Base-by-base conservation (phyloP, 257 asterid genomes). In the Buddleja alternifolia region DNA sequence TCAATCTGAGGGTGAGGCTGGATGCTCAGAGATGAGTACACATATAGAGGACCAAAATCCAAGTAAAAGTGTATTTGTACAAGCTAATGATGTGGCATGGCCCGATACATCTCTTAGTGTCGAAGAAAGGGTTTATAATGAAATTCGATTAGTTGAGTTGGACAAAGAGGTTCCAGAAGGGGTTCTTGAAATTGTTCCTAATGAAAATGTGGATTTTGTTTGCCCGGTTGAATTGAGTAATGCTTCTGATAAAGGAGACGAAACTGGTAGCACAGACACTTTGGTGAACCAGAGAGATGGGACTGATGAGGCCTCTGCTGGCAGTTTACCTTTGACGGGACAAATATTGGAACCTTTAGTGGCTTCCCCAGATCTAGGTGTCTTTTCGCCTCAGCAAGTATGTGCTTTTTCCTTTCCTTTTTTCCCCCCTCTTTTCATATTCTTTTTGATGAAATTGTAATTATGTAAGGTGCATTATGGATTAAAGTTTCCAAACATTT, bases 351-450 rank as follows among this genome's bases (percentile, higher is more conserved):
- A 64, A 55, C 71, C 75, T 58, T 29, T 25, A 10, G 2, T 29
- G 5, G 71, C 75, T 71, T 47, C 70, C 34, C 56, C 64, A 48
- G 55, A 78, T 75, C 66, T 14, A 71, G 14, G 32, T 70, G 75
- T 39, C 65, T 55, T 55, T 20, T 55, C 55, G 76, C 73, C 62
- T 12, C 76, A 23, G 21, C 73, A 53, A 53, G 88, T 87, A 82
- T 56, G 82, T 29, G 5, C 34, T 2, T 29, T 29, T 29, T 2
- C 34, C 2, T 29, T 29, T 29, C 34, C 5, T 29, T 29, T 29
- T 5, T 29, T 29, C n/a, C n/a, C n/a, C n/a, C n/a, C n/a, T 29
- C 3, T 29, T 29, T 29, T 29, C 34, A 29, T 29, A 51, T 51
- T 19, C 11, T 51, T 10, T 8, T 20, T 15, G 11, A 50, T 50